Percentiles rank a stretch among this genome's conserved stretches.
Conservation (phyloP, 2,329 filamentous ascomycete species). For the Juglanconis sp. region DNA sequence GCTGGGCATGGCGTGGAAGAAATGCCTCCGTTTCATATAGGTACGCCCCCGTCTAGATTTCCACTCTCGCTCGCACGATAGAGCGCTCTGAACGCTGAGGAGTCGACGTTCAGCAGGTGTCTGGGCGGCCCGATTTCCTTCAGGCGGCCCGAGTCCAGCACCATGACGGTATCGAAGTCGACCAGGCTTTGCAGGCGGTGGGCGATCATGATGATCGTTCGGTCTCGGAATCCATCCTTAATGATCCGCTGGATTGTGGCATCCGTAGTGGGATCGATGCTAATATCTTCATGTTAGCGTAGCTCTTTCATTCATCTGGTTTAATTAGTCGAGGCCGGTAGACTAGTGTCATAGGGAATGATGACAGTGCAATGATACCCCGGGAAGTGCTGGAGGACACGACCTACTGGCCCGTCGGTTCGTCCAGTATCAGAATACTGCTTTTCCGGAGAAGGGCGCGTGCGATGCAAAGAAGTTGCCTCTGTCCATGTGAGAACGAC, state of each 20-base stretch:
- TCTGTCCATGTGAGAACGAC: constrained; percentile 39
- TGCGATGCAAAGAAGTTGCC: constrained; percentile 42
- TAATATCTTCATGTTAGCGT: not conserved
- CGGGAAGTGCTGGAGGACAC: not conserved
- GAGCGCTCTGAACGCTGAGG: not conserved
- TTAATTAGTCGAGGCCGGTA: not conserved
- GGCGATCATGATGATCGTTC: constrained; percentile 10
- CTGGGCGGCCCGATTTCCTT: not conserved
- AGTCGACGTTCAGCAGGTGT: not conserved
- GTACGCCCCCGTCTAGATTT: not conserved
- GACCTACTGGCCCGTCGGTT: constrained; percentile 33
- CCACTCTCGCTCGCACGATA: not conserved
- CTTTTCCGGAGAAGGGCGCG: constrained; percentile 33
- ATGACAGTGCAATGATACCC: not conserved
- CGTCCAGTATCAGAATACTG: constrained; percentile 36
- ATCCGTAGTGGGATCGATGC: constrained; percentile 7
- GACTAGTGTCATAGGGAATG: not conserved
- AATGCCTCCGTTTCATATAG: not conserved
- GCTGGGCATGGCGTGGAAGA: not conserved
- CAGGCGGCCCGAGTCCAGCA: constrained; percentile 6
- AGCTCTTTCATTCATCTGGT: not conserved
- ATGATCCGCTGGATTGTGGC: constrained; percentile 7
- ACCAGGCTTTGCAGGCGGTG: constrained; percentile 6
- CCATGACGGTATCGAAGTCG: constrained; percentile 7
- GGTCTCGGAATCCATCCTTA: not conserved